phyloP scores from a whole-genome alignment of 306 rosid species.

The Elaeagnus macrophylla region DNA sequence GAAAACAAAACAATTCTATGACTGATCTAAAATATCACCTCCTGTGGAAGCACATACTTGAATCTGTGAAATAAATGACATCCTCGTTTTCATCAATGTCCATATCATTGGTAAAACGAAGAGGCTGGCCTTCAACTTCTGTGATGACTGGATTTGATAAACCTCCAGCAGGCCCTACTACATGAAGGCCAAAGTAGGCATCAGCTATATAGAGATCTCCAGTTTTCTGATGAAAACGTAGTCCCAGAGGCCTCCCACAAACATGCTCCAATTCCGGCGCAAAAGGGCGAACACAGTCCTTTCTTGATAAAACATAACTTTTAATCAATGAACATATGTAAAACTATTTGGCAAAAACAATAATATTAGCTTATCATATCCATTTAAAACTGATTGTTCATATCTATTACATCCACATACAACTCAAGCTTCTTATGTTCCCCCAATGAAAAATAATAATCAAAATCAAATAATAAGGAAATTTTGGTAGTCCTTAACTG shows the following conservation, averaged over 20 bases:
- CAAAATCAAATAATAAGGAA: too few species aligned
- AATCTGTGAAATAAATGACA: constrained; percentile 68
- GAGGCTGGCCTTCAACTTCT: constrained; percentile 63
- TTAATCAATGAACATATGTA: constrained; percentile 2
- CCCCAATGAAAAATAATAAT: too few species aligned
- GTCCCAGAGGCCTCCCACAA: constrained; percentile 89
- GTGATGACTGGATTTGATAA: constrained; percentile 56
- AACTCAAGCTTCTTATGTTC: too few species aligned
- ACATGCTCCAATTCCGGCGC: constrained; percentile 82
- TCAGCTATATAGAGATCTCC: constrained; percentile 87
- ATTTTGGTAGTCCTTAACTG: too few species aligned
- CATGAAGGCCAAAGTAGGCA: constrained; percentile 80
- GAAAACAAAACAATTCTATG: background rate
- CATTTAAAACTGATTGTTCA: too few species aligned
- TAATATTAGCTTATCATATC: background rate
- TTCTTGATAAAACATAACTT: constrained; percentile 34
- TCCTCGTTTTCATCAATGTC: constrained; percentile 66
- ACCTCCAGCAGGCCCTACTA: constrained; percentile 79
- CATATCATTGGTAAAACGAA: constrained; percentile 71
- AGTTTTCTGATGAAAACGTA: constrained; percentile 58
- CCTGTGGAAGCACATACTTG: constrained; percentile 58
- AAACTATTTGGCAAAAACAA: background rate
- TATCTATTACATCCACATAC: too few species aligned
- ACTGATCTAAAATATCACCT: constrained; percentile 37
- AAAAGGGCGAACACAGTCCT: constrained; percentile 54